Conservation (phyloP, 208 protist species). For the Tritrichomonas foetus region DNA sequence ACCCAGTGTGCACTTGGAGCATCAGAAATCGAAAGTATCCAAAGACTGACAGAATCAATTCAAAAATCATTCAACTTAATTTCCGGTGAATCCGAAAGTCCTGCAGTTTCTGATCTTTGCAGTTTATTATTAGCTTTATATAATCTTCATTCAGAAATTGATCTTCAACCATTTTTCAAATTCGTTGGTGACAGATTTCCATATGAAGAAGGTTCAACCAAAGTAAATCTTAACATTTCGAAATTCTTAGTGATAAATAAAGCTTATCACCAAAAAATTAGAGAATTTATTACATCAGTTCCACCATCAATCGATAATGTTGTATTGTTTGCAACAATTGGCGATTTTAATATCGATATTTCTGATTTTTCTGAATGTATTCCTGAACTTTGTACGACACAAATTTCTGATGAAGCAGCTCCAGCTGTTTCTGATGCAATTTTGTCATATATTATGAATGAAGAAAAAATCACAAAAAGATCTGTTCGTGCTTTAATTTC, state of each 20-base stretch:
- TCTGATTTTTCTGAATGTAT: neutral
- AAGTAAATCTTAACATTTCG: neutral
- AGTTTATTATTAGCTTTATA: neutral
- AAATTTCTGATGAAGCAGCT: neutral
- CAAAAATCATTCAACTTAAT: neutral
- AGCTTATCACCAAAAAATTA: neutral
- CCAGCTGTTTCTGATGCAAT: neutral
- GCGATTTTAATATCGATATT: neutral
- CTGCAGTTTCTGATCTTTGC: neutral
- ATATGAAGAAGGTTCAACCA: neutral
- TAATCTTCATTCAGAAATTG: neutral
- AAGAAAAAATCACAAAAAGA: neutral
- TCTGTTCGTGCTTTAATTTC: neutral
- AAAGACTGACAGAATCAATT: neutral
- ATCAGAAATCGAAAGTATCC: neutral
- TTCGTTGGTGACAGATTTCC: neutral
- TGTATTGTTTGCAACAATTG: neutral
- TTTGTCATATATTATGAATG: neutral
- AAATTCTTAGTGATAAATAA: neutral
- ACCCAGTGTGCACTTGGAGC: neutral
- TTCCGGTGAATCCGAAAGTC: neutral
- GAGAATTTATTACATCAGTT: neutral
- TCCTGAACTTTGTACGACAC: neutral
- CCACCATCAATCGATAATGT: neutral
- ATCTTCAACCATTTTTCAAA: neutral